Conservation (phyloP, 2,329 filamentous ascomycete species). For the Coniochaeta ligniaria region DNA sequence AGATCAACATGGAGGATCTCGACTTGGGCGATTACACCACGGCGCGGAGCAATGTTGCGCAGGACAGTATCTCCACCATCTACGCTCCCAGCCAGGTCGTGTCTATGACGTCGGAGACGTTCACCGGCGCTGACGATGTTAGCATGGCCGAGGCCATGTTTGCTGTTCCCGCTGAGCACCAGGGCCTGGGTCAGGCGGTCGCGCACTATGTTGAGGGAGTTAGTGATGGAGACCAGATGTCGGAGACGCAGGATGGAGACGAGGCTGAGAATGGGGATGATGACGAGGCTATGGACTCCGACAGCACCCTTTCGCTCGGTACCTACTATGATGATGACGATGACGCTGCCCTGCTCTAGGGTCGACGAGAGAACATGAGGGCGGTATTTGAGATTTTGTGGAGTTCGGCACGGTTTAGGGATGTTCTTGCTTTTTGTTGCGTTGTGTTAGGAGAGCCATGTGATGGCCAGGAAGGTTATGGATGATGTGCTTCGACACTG, state of each 20-base stretch:
- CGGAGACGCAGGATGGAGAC: constrained; percentile 13
- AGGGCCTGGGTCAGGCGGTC: not conserved
- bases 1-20: constrained; percentile 26
- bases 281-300: not conserved
- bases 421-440: too few species aligned
- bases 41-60: not conserved
- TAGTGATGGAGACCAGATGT: not conserved
- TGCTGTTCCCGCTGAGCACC: not conserved
- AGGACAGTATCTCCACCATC: constrained; percentile 17
- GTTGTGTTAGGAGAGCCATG: too few species aligned
- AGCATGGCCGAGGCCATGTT: constrained; percentile 11
- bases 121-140: constrained; percentile 20
- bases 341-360: not conserved
- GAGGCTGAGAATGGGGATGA: constrained; percentile 15
- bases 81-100: constrained; percentile 25
- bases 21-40: constrained; percentile 13
- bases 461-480: too few species aligned
- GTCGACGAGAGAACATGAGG: not conserved
- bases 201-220: not conserved
- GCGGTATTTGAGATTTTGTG: too few species aligned
- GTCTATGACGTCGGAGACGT: constrained; percentile 20
- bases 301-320: not conserved
- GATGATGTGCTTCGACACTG: too few species aligned
- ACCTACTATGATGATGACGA: not conserved
- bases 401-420: not conserved